Evolutionary conservation across 352 stramenopile genomes (phyloP), one percentile per base, ranked within the genome.

Genomic region (Globisporangium yorkense): DNA sequence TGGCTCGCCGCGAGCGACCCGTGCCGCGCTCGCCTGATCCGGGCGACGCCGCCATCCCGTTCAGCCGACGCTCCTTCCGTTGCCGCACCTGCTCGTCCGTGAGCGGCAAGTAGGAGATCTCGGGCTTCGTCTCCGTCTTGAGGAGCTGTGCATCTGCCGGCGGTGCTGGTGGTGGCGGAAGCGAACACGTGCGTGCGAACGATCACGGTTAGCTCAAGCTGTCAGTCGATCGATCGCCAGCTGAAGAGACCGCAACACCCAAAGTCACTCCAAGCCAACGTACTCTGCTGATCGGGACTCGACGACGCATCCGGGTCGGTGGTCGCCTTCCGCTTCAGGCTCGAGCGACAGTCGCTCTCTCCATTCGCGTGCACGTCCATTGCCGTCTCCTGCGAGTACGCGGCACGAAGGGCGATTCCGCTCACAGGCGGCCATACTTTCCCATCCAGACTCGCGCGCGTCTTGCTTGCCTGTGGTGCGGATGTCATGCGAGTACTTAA

Each of bases 81-180:
- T 84, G 53, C 58, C 74, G 44, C 20, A 92, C 72, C 66, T 92
- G 70, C n/a, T 89, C 78, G 37, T 90, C 74, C 1, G 74, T 80
- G 18, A 90, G 61, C 24, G 86, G 82, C 46, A 94, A 61, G 62
- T 89, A 95, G 70, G 91, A 94, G 27, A 95, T 59, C 53, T 86
- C 72, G 12, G 86, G 86, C 56, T 87, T 88, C 29, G 81, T 82
- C 51, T 77, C 67, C 1, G 86, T 95, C 59, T 89, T 90, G 31
- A 75, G 62, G 60, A 94, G 92, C 41, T 89, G 80, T 20, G 88
- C 77, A 53, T 92, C 77, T 57, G 92, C 78, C 16, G 80, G 77
- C 52, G 69, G 77, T 50, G 70, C 67, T 49, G 67, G 63, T 66
- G 51, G 1, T 24, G 21, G 21, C 21, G 21, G 49, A 59, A n/a